Evolutionary conservation across 129 eudicot genomes (phyloP), one percentile per base, ranked within the genome.

Genomic region (Artemisia annua): DNA sequence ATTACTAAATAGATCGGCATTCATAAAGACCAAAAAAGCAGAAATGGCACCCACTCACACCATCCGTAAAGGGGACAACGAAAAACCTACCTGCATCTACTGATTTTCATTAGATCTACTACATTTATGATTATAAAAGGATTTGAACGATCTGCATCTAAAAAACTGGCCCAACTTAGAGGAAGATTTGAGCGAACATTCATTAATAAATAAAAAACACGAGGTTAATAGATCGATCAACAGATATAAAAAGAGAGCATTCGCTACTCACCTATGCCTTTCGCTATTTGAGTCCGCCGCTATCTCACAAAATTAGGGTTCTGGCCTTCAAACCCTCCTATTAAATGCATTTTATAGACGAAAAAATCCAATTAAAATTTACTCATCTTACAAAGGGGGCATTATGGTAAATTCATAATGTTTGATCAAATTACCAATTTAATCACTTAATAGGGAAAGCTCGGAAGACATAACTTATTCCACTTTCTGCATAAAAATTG

Each of bases 341-440:
- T 66, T n/a, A 67, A 51, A 76, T 69, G 75, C 75, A 59, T 68
- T 69, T 75, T 76, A 59, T 68, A 76, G 74, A 60, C 75, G 62
- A 46, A 48, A 63, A 59, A 11, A 13, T 32, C 75, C 2, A 28
- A 68, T 58, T 12, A 57, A 48, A 67, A 11, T 18, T n/a, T 22
- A 13, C 28, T 15, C 44, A 65, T n/a, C 22, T 65, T 64, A 52
- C 48, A 66, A 32, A 69, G 35, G 30, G 63, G 75, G 51, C 43
- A 76, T 48, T 58, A 76, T 24, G 69, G 75, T 76, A 76, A 76
- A 67, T 67, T 68, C 75, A 59, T 48, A 59, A 48, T 50, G 44
- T 26, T 58, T 48, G 51, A 28, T 43, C 20, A 18, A 50, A 26
- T 57, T 48, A 60, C 17, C 59, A 44, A 66, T 14, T 53, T 39